These are phyloP conservation scores for Boletellus deceptivus DNA, from an alignment of 1,284 basidiomycete genomes.

Conservation along the genomic window DNA sequence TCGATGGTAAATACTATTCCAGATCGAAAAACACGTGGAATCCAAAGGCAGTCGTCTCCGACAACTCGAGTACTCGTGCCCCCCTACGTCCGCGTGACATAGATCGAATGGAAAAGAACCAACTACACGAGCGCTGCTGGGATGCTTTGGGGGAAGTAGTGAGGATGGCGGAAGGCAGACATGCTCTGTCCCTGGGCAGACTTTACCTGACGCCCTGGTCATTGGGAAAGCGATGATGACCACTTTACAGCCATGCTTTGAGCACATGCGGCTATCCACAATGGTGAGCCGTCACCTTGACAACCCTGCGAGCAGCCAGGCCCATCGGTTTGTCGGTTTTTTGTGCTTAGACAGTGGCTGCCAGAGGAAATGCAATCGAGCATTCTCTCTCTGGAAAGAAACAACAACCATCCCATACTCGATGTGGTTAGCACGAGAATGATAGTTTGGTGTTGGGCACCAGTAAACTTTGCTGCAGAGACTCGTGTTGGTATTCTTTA, in stretches of 20 bases:
- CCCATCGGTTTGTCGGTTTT: background rate
- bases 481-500: constrained; percentile 6
- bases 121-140: constrained; percentile 31
- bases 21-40: constrained; percentile 43
- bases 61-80: constrained; percentile 18
- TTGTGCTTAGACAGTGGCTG: background rate
- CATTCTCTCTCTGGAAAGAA: background rate
- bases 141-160: constrained; percentile 33
- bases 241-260: background rate
- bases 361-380: background rate
- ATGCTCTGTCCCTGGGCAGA: constrained; percentile 30
- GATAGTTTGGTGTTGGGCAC: background rate
- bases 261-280: background rate
- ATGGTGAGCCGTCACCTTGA: constrained; percentile 11
- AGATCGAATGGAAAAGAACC: constrained; percentile 14
- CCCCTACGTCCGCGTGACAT: constrained; percentile 9
- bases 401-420: constrained; percentile 16
- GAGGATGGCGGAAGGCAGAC: constrained; percentile 33
- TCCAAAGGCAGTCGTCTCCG: constrained; percentile 35
- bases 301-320: background rate
- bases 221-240: constrained; percentile 8
- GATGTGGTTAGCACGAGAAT: constrained; percentile 7
- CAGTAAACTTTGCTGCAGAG: constrained; percentile 16
- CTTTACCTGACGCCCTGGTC: constrained; percentile 28
- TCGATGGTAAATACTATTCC: constrained; percentile 18